Evolutionary conservation across 805 yeast genomes (phyloP).

Genomic region (Debaryomyces hansenii): DNA sequence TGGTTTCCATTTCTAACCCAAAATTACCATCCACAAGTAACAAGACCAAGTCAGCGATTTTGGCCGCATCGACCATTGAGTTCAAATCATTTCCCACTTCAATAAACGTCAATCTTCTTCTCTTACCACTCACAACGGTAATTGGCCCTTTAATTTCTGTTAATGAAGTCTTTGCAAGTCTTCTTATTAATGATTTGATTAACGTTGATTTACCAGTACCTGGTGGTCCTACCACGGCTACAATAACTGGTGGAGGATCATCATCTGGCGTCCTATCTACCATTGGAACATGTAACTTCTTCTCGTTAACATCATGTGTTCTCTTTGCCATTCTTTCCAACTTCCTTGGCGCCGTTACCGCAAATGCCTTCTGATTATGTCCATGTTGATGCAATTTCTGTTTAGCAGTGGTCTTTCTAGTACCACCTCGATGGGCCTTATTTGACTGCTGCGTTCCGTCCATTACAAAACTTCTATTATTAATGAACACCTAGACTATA

Average conservation of each 20-base stretch:
- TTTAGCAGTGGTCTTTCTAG: constrained; percentile 60
- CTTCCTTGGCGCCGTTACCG: constrained; percentile 68
- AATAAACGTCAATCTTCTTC: constrained; percentile 86
- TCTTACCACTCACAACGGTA: constrained; percentile 93
- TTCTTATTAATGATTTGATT: constrained; percentile 81
- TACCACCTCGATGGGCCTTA: constrained; percentile 75
- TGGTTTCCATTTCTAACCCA: constrained; percentile 99
- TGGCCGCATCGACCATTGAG: constrained; percentile 95
- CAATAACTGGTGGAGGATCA: constrained; percentile 94
- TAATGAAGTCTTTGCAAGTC: constrained; percentile 84
- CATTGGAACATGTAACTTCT: constrained; percentile 93
- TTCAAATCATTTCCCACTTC: constrained; percentile 92
- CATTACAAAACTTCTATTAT: constrained; percentile 7
- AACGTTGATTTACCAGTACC: constrained; percentile 97
- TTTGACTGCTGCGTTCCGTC: constrained; percentile 56
- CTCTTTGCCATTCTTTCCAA: constrained; percentile 82
- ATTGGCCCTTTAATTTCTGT: constrained; percentile 92
- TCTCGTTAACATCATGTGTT: constrained; percentile 79
- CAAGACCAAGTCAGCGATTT: constrained; percentile 89
- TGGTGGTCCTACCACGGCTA: constrained; percentile 98
- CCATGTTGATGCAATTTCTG: constrained; percentile 89
- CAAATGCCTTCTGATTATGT: constrained; percentile 45
- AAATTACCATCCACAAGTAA: constrained; percentile 93
- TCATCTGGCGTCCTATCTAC: constrained; percentile 96
- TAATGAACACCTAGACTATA: not conserved